Evolutionary conservation across 2,329 filamentous ascomycete species (phyloP), one percentile per base, ranked within the genome.

Genomic region (Exophiala phaeomuriformis): DNA sequence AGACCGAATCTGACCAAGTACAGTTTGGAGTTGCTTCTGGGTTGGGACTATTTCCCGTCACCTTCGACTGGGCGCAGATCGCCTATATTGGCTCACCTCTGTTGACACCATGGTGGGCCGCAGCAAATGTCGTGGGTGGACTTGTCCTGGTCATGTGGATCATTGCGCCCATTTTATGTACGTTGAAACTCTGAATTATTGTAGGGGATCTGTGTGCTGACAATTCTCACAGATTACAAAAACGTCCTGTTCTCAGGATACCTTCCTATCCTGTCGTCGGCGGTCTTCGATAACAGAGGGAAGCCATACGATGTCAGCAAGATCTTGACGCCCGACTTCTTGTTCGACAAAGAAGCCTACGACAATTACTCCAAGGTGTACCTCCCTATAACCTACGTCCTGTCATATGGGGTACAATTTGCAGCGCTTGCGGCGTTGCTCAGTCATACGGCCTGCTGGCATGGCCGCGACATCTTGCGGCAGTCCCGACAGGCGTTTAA

Each of bases 41-140:
- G 2, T 77, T 95, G 9, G 88, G 88, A 0, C 72, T 95, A 33
- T 89, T 94, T 57, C 89, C 89, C 0, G 67, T 95, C 63, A 94
- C 89, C 0, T 94, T 95, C 64, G 89, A 95, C 71, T 95, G 89
- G 89, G 86, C 87, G 0, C 89, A 95, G 66, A 84, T 95, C 58
- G 88, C 89, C 0, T 82, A 91, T 65, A 93, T 94, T 62, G 89
- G 89, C 10, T 93, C 88, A 3, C 89, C 86, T 0, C 74, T 94
- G 4, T 77, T 93, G 10, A 89, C 88, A 0, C 88, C 88, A 0
- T 93, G 91, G 68, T 90, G 88, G 88, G 85, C 88, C 39, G 85
- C 88, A 5, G 81, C 90, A 70, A 93, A 93, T 64, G 88, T 93
- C 36, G 81, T 93, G 30, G 86, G 84, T 53, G 88, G 88, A 3